Evolutionary conservation across 1,139 yeast species (phyloP), one percentile per base, ranked within the genome.

Genomic region (Geotrichum phurueaensis): DNA sequence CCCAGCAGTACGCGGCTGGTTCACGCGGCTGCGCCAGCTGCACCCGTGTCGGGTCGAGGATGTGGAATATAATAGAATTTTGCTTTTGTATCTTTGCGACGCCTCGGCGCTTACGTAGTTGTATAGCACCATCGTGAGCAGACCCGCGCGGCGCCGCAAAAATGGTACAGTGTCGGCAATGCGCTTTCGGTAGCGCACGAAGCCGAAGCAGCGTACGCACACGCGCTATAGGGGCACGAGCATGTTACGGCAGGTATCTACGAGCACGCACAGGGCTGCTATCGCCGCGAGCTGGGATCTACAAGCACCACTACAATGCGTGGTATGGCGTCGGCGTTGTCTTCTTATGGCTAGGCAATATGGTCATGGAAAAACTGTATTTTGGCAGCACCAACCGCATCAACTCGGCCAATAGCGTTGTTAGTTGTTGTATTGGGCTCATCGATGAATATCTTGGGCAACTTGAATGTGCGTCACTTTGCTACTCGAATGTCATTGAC

Each of bases 241-340:
- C 85, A 83, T 70, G 84, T 90, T 51, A 83, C 94, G 4, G 89
- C 84, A 69, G 99, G 94, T 74, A 92, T 96, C 55, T 90, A 87
- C 74, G 97, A 92, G 71, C 84, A 85, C 74, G 98, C 99, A 0
- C 81, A 88, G 65, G 90, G 87, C 63, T 84, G 89, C 65, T 95
- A 91, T 79, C 76, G 97, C 49, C 79, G 81, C 63, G 95, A 97
- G 10, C 79, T 94, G 54, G 87, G 18, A 81, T 86, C 51, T 96
- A 94, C 69, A 80, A 87, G 56, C 80, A 94, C 62, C 97, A 91
- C 72, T 94, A 92, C 73, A 94, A 94, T 74, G 98, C 99, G 0
- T 84, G 94, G 70, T 95, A 94, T 70, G 99, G 99, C 29, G 83
- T 95, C 63, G 99, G 99, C 9, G 91, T 91, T 95, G 96, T 92